Conservation (phyloP, 2,329 filamentous ascomycete genomes). For the Anthostomella pinea region DNA sequence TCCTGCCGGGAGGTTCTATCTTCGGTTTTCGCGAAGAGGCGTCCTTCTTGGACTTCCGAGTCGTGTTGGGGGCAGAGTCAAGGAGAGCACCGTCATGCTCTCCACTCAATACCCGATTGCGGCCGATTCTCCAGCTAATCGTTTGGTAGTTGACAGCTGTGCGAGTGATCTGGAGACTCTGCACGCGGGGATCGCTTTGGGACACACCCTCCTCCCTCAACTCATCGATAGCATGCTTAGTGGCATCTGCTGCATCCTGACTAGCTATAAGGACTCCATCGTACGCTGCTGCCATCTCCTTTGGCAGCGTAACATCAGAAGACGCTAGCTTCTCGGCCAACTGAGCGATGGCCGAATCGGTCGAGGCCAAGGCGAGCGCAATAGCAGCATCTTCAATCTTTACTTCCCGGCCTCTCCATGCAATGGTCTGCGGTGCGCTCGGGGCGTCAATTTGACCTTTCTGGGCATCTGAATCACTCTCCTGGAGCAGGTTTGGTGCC, state of each 20-base stretch:
- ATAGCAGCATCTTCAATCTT: slow-evolving; percentile 92
- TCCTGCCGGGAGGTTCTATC: slow-evolving; percentile 65
- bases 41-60: slow-evolving; percentile 53
- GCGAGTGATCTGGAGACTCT: slow-evolving; percentile 86
- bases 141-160: slow-evolving; percentile 93
- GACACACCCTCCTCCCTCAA: slow-evolving; percentile 78
- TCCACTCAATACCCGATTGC: slow-evolving; percentile 88
- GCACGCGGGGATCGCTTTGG: slow-evolving; percentile 82
- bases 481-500: slow-evolving; percentile 64
- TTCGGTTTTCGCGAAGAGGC: slow-evolving; percentile 41
- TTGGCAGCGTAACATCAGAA: slow-evolving; percentile 44
- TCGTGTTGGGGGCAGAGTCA: slow-evolving; percentile 43
- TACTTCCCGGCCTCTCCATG: slow-evolving; percentile 82
- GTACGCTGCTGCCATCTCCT: slow-evolving; percentile 79
- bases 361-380: slow-evolving; percentile 74
- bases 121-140: slow-evolving; percentile 90
- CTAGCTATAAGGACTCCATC: slow-evolving; percentile 86
- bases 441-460: slow-evolving; percentile 48
- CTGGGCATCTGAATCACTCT: slow-evolving; percentile 48
- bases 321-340: slow-evolving; percentile 48
- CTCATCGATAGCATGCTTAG: slow-evolving; percentile 90
- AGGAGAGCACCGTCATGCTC: slow-evolving; percentile 69
- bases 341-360: slow-evolving; percentile 52
- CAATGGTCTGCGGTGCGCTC: slow-evolving; percentile 69
- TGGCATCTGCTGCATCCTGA: slow-evolving; percentile 91